phyloP scores from a whole-genome alignment of 73 alveolate genomes.

The Paramecium sonneborni region DNA sequence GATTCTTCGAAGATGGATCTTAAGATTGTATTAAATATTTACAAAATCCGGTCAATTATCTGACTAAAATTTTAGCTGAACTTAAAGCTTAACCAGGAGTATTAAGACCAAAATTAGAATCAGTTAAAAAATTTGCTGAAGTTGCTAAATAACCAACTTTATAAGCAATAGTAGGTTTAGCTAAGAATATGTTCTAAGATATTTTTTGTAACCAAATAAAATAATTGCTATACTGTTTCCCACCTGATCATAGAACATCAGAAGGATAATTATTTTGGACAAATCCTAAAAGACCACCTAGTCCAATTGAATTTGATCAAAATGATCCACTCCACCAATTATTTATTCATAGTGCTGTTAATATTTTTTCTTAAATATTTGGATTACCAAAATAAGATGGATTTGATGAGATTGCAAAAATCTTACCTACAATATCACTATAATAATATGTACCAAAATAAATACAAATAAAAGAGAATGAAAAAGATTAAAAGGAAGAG shows the following conservation, averaged over 20 bases:
- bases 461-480: slow-evolving; percentile 84
- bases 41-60: slow-evolving; percentile 80
- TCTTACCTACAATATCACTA: slow-evolving; percentile 74
- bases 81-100: slow-evolving; percentile 74
- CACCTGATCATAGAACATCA: slow-evolving; percentile 91
- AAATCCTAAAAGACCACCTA: slow-evolving; percentile 98
- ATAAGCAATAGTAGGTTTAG: slow-evolving; percentile 76
- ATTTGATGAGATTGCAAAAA: slow-evolving; percentile 71
- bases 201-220: slow-evolving; percentile 84
- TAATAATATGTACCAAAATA: slow-evolving; percentile 86
- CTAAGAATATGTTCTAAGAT: slow-evolving; percentile 74
- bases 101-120: slow-evolving; percentile 81
- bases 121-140: slow-evolving; percentile 77
- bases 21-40: slow-evolving; percentile 83
- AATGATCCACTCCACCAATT: slow-evolving; percentile 78
- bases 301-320: slow-evolving; percentile 84
- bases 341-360: slow-evolving; percentile 85
- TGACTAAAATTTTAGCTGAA: slow-evolving; percentile 68
- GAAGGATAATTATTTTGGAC: slow-evolving; percentile 96
- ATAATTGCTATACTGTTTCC: slow-evolving; percentile 93
- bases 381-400: slow-evolving; percentile 69
- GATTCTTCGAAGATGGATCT: slow-evolving; percentile 94
- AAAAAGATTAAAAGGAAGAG: slow-evolving; percentile 73
- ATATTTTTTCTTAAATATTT: slow-evolving; percentile 82
- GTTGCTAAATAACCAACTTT: slow-evolving; percentile 71